A percentile compares a stretch with the other conserved stretches of the same genome.
These are phyloP conservation scores for Tympanopsis confertula DNA, from an alignment of 2,329 filamentous ascomycete genomes.

Conservation along the genomic window DNA sequence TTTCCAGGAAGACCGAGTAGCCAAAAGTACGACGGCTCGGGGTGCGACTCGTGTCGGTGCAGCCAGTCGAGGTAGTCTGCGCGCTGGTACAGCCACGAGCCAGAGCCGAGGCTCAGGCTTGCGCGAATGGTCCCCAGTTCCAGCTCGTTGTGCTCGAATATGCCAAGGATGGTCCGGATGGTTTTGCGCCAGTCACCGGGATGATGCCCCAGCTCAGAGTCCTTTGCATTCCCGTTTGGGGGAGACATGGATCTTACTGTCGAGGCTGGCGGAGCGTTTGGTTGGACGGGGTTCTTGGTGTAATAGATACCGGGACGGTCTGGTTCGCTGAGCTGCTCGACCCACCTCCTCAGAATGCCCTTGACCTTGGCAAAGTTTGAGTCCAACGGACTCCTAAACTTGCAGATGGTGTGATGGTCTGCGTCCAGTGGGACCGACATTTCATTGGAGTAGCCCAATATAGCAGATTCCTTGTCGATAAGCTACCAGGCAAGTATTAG, in stretches of 20 bases:
- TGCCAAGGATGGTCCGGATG: not conserved
- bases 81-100: not conserved
- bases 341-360: not conserved
- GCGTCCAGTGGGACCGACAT: slow-evolving; percentile 4
- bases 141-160: not conserved
- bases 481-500: not conserved
- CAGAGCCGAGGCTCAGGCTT: not conserved
- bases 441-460: slow-evolving; percentile 4
- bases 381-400: slow-evolving; percentile 2
- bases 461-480: slow-evolving; percentile 5
- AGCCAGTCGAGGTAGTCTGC: not conserved
- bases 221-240: too few relatives aligned
- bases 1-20: not conserved
- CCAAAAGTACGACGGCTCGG: not conserved
- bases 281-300: too few relatives aligned
- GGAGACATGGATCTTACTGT: too few relatives aligned
- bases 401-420: slow-evolving; percentile 5
- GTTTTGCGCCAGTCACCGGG: not conserved
- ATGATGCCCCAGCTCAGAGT: too few relatives aligned
- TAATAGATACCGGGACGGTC: too few relatives aligned
- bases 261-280: too few relatives aligned
- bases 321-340: too few relatives aligned
- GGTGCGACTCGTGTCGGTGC: not conserved
- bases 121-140: not conserved
- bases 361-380: slow-evolving; percentile 4